Evolutionary conservation across 306 rosid genomes (phyloP), one percentile per base, ranked within the genome.

Genomic region (Begonia fuchsioides): DNA sequence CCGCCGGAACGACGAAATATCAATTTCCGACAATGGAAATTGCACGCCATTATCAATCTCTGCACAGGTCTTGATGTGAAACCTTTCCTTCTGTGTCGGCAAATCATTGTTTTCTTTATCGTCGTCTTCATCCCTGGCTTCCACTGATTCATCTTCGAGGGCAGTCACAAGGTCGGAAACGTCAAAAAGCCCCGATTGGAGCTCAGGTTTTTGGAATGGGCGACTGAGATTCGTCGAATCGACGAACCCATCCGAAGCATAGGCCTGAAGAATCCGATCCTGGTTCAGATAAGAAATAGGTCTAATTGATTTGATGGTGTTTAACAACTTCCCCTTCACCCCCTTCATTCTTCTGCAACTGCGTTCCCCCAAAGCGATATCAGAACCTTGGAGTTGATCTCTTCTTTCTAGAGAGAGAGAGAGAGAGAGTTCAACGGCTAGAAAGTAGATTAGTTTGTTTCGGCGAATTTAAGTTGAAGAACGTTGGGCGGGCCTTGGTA

Each of bases 301-400:
- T 43, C 57, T 58, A 59, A 84, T 74, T n/a, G 95, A 74, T 66
- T 84, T 90, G 46, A 90, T 76, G 72, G 74, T 90, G 84, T 76
- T 84, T 69, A 81, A 17, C 20, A 90, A 48, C 13, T 72, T 90
- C 20, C 93, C 92, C 56, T 72, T 79, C 76, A 90, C 12, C 35
- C 83, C 90, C 62, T 68, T 78, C 93, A 79, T 82, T 26, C 16
- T 49, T 47, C 43, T 15, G 17, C 19, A 0, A 50, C 0, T 9
- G 15, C 32, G 6, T 14, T 17, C 39, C 15, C 12, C 26, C 8
- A 26, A 26, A 26, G 35, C 3, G 35, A 26, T 3, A 26, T 19
- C 26, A 19, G 4, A 26, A 3, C 1, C 35, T 26, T 26, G 26
- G 26, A 19, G 26, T 19, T 19, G 26, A 19, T n/a, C n/a, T 20